phyloP scores from a whole-genome alignment of 148 eudicot genomes.

The Rheum nobile region DNA sequence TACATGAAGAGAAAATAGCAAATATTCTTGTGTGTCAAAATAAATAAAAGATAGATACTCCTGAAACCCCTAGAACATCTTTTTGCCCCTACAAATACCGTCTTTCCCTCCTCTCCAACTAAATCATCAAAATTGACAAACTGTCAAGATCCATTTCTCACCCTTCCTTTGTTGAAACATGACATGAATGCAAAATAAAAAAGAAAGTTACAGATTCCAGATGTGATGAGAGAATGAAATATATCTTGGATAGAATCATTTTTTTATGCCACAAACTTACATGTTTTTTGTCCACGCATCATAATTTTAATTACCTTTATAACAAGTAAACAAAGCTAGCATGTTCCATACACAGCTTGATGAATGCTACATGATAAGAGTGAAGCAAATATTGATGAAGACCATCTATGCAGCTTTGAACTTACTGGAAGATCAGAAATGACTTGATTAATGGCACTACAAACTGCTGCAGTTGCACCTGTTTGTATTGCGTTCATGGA shows the following conservation, averaged over 20 bases:
- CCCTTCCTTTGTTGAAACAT: neutral
- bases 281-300: neutral
- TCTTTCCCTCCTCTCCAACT: neutral
- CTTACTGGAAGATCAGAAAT: conserved; percentile 94
- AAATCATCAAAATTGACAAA: neutral
- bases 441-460: conserved; percentile 93
- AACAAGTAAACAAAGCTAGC: neutral
- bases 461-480: conserved; percentile 97
- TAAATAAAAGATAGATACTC: neutral
- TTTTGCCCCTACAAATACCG: neutral
- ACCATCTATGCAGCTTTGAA: conserved; percentile 7
- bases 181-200: neutral
- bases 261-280: neutral
- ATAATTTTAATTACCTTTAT: neutral
- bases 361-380: neutral
- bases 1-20: neutral
- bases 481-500: conserved; percentile 89
- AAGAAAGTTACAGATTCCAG: neutral
- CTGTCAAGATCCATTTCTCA: neutral
- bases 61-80: neutral
- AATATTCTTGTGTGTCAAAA: neutral
- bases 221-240: neutral
- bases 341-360: neutral
- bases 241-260: neutral
- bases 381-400: neutral